Evolutionary conservation across 148 eudicot species (phyloP), one percentile per base, ranked within the genome.

Genomic region (Nepenthes gracilis): DNA sequence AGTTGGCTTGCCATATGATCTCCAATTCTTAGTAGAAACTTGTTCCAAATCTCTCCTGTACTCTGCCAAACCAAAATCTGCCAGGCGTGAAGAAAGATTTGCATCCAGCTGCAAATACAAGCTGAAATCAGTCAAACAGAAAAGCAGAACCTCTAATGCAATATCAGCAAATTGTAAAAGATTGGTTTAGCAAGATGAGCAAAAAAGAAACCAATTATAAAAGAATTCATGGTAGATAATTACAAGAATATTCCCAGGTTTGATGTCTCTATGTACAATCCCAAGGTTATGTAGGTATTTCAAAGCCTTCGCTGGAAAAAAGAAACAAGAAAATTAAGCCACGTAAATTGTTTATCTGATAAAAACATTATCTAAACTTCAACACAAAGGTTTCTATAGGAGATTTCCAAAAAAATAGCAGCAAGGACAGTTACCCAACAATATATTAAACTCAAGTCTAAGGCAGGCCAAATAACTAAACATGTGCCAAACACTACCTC

Each of bases 171-270:
- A 50, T 15, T 36, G 4, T 49, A 9, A 62, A 32, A 55, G n/a
- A 13, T 35, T 36, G 45, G 15, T 35, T 62, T 2, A 3, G 54
- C 40, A 49, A 62, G 45, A 2, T 62, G 57, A 47, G 38, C 64
- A 33, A 55, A 61, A 23, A 61, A 35, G 38, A 33, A 23, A 12
- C 55, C 14, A 55, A 32, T 57, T 36, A 70, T 33, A 38, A 54
- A 62, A 73, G 66, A 60, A 36, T 54, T 62, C 60, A 53, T 61
- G 58, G 52, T 64, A 68, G 74, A 75, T 75, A 51, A 73, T 93
- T 93, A 93, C 99, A 74, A 93, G 99, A 75, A 93, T 80, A 75
- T 93, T 93, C 64, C 85, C 86, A 35, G 99, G 95, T 81, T 93
- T 93, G 67, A 93, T 83, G 82, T 93, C 99, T 70, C 99, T 81